Base-by-base conservation (phyloP, 805 yeast species). In the Barnettozyma sp. region DNA sequence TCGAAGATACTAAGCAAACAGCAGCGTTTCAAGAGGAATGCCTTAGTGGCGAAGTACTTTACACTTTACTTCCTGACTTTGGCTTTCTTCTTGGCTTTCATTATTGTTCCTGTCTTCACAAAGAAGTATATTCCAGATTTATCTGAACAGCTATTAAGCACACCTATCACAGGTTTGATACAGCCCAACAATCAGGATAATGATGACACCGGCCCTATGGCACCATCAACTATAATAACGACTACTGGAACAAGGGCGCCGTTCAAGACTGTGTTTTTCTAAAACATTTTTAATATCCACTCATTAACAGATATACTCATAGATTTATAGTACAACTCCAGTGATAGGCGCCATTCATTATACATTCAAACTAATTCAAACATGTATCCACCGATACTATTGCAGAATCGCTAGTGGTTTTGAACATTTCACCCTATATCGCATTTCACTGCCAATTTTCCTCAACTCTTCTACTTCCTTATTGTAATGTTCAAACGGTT, bases 131-230 rank as follows among this genome's bases (percentile, higher is more conserved):
- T 61, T 7, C 60, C 63, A 5, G 46, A 49, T 21, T 44, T 58
- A 5, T 36, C 40, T 4, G 36, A 38, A n/a, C 8, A 40, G 3
- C 42, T 59, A 24, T 40, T 34, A 22, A 33, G 54, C 41, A 48
- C 54, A 14, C 37, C 47, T 32, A 19, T 58, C 2, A 42, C 44
- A n/a, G 72, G 72, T 3, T 46, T 76, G 26, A 50, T 78, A 7
- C 87, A 80, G 51, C 86, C 87, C 2, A 68, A 60, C 25, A 50
- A 58, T 26, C 83, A 78, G 48, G 63, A 70, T 30, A 76, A 78
- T 44, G 78, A 80, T 47, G 86, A 80, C 49, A 79, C 86, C 0
- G 86, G 85, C 0, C 61, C 49, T 0, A 55, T 55, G 31, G 82
- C 81, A 0, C 80, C 82, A 1, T 35, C 56, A 1, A 56, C 60